These are phyloP conservation scores for Globisporangium cystogenes DNA, from an alignment of 352 stramenopile species.

Conservation along the genomic window DNA sequence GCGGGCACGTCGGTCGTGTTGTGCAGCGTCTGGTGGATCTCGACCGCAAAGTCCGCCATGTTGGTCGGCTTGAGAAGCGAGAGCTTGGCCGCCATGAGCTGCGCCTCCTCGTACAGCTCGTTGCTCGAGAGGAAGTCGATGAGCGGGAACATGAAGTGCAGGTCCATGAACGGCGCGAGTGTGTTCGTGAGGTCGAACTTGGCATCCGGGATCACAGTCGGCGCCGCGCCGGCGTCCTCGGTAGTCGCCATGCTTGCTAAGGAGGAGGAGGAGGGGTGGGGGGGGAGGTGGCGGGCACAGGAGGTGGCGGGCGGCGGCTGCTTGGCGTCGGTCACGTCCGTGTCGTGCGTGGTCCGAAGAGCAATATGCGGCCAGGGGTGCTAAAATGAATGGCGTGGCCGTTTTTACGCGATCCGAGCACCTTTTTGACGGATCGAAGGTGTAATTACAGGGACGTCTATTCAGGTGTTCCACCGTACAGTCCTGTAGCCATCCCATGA, in stretches of 20 bases:
- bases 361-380: conserved; percentile 6
- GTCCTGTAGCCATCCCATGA: no score
- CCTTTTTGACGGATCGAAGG: conserved; percentile 13
- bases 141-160: conserved; percentile 97
- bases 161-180: conserved; percentile 93
- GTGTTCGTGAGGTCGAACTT: conserved; percentile 94
- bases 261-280: background rate
- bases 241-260: conserved; percentile 22
- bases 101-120: conserved; percentile 90
- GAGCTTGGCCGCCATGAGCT: conserved; percentile 89
- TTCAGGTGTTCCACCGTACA: background rate
- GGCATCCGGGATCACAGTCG: conserved; percentile 46
- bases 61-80: conserved; percentile 92
- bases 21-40: conserved; percentile 93
- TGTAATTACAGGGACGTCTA: conserved; percentile 20
- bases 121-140: conserved; percentile 92
- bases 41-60: conserved; percentile 97
- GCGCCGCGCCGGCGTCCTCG: conserved; percentile 35
- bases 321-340: conserved; percentile 4
- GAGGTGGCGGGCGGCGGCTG: background rate
- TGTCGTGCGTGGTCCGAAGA: conserved; percentile 7
- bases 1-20: conserved; percentile 63
- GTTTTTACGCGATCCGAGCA: conserved; percentile 11
- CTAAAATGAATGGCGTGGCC: conserved; percentile 34
- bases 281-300: background rate